Base-by-base conservation (phyloP, 2,329 filamentous ascomycete genomes). In the Chaetomiaceae sp. region DNA sequence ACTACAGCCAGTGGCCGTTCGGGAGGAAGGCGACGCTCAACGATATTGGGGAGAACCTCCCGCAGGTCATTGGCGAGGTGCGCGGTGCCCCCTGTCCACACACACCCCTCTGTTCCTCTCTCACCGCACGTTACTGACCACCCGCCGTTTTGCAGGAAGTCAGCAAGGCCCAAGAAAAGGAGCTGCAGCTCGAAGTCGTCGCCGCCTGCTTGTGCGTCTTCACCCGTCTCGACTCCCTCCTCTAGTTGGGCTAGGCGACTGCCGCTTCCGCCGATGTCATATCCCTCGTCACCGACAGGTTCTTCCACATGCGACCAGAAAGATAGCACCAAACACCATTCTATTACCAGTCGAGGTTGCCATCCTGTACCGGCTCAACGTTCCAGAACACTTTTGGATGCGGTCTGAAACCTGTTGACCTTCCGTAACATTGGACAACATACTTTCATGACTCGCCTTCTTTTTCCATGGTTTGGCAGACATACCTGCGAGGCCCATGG, bases 1-100 rank as follows among this genome's bases (percentile, higher is more conserved):
- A 97, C 65, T 98, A 96, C 69, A 95, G 88, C 60, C 93, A 97
- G 71, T 98, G 86, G 84, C 93, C 93, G 0, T 98, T 98, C 70
- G 89, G 84, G 43, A 85, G 83, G 69, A 86, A 90, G 68, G 86
- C 88, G 22, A 81, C 81, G 27, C 81, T 69, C 30, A 79, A 88
- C 55, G 89, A 89, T 26, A 89, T 97, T 45, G 93, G 89, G 38
- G 89, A 91, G 56, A 98, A 98, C 64, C 68, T 98, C 62, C 87
- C 88, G 38, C 86, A 93, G 65, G 81, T 89, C 24, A 84, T 97
- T 59, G 74, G 78, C 50, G 91, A 96, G 65, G 79, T 81, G 58
- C 51, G 71, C 56, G n/a, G 7, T 15, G 17, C 20, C 12, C 29
- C 19, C 20, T 20, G 4, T 14, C 18, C 17, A 38, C 6, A 9